Evolutionary conservation across 139 green algal genomes (phyloP).

Genomic region (Dunaliella sp.): DNA sequence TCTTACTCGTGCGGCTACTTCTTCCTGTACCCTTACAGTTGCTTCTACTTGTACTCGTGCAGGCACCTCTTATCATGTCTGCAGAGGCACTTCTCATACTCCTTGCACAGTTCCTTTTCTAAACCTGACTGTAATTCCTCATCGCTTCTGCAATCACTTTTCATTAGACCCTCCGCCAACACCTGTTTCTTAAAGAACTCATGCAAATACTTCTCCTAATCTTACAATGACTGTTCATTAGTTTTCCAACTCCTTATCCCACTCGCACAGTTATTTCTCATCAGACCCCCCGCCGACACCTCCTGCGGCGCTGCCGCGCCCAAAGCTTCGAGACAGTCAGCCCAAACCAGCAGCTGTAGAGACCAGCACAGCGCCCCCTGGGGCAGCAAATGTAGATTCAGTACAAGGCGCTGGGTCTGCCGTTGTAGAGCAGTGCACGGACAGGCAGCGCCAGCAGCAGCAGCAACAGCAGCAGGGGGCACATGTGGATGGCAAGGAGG

Average conservation of each 20-base stretch:
- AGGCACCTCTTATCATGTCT: not conserved
- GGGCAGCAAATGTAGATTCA: not conserved
- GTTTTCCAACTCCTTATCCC: constrained; percentile 20
- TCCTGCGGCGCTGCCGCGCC: constrained; percentile 49
- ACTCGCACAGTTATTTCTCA: constrained; percentile 75
- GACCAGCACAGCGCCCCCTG: not conserved
- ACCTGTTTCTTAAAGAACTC: constrained; percentile 7
- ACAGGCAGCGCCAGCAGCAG: not conserved
- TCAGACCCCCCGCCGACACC: constrained; percentile 56
- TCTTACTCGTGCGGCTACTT: not conserved
- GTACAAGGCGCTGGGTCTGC: not conserved
- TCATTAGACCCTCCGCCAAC: not conserved
- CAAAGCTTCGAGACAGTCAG: constrained; percentile 27
- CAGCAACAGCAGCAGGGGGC: not conserved
- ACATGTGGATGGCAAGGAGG: not conserved
- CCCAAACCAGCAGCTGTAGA: not conserved
- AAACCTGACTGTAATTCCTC: too few species aligned
- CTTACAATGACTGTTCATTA: not conserved
- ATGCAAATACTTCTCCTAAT: constrained; percentile 37
- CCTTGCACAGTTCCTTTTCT: not conserved
- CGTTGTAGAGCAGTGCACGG: not conserved
- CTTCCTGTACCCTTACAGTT: not conserved
- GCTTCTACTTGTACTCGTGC: not conserved
- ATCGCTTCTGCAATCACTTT: not conserved
- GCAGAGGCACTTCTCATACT: not conserved